Evolutionary conservation across 1,284 basidiomycete species (phyloP), one percentile per base, ranked within the genome.

Genomic region (Afroboletus lepidellus): DNA sequence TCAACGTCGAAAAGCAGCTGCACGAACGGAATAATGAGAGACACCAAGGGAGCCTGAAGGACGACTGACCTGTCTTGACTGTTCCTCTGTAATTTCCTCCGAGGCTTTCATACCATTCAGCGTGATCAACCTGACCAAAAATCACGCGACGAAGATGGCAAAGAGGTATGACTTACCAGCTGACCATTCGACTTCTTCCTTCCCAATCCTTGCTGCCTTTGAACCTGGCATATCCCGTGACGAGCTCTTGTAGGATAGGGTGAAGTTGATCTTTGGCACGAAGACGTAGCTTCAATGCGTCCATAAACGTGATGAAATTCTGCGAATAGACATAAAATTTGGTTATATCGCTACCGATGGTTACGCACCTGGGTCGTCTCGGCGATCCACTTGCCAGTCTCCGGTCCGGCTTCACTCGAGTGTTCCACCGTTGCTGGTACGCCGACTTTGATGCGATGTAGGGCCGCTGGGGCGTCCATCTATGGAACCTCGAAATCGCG

Each of bases 261-360:
- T 98, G 96, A 9, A 99, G 76, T 66, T 98, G 94, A 67, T 99
- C 97, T 69, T 99, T 99, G 3, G 97, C 95, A 30, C 92, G 82
- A 65, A 98, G 75, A 37, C 90, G 87, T 53, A 98, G 78, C 68
- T 96, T 96, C 44, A 98, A 79, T 1, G 95, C 96, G 64, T 99
- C 96, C 92, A 98, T 98, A 60, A 99, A 95, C 0, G 96, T 98
- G 63, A 99, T 99, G 62, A 98, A 99, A 65, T 85, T 90, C 91
- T 96, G 15, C 16, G 11, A 33, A 61, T 3, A n/a, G 8, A 5
- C 41, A 54, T 24, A 41, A 41, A n/a, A 25, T 24, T 27, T 48
- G 3, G 29, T 38, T 1, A 8, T 21, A 44, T 23, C 12, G 1
- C 27, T 8, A 12, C 21, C 7, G 29, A 33, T 37, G 23, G 23